Conservation (phyloP, 1,284 basidiomycete genomes). For the Athelia sp. region DNA sequence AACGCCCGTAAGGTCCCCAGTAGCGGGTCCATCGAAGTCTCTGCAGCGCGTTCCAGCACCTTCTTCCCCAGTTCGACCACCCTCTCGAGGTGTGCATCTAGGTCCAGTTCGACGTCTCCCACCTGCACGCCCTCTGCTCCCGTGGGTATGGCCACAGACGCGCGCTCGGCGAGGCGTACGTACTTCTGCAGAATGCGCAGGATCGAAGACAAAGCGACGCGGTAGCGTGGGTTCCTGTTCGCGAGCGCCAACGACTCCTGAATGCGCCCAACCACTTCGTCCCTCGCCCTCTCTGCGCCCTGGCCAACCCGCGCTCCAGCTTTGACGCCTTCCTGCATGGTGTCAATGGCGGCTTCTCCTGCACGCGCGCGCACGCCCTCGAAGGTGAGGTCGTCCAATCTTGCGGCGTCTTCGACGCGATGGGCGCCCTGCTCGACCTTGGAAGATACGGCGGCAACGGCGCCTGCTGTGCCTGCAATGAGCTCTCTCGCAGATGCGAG, state of each 20-base stretch:
- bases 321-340: slow-evolving; percentile 17
- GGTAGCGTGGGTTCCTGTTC: neutral
- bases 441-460: slow-evolving; percentile 30
- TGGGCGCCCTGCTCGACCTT: slow-evolving; percentile 26
- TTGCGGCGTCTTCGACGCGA: slow-evolving; percentile 17
- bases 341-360: slow-evolving; percentile 12
- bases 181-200: neutral
- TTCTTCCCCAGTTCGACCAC: neutral
- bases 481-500: slow-evolving; percentile 31
- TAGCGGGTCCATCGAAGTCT: neutral
- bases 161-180: neutral
- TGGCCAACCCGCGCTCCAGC: slow-evolving; percentile 4
- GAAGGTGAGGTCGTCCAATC: slow-evolving; percentile 15
- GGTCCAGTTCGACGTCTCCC: neutral
- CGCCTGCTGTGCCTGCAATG: slow-evolving; percentile 30
- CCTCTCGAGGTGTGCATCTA: neutral
- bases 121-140: no score
- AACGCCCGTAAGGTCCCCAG: neutral
- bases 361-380: slow-evolving; percentile 9
- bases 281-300: neutral
- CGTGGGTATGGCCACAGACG: neutral
- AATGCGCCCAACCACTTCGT: neutral
- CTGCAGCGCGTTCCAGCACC: neutral
- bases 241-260: neutral
- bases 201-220: neutral